A percentile compares a stretch with the other conserved stretches of the same genome.
These are phyloP conservation scores for Pisolithus albus DNA, from an alignment of 768 basidiomycete species.

Conservation along the genomic window DNA sequence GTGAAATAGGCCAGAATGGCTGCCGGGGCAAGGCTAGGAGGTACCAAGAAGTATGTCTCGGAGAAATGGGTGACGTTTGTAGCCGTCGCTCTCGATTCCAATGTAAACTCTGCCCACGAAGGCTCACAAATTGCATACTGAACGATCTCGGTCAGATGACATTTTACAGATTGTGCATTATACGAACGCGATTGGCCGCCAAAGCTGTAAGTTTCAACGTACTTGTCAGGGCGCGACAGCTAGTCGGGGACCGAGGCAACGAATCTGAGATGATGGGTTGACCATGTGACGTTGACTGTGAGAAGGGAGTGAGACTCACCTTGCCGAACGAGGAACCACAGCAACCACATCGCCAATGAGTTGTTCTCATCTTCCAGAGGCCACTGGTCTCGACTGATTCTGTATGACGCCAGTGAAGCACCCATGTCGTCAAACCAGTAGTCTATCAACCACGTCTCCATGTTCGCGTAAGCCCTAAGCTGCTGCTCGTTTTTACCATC, in stretches of 20 bases:
- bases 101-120: constrained; percentile 54
- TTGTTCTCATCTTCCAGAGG: constrained; percentile 45
- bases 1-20: constrained; percentile 68
- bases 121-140: constrained; percentile 58
- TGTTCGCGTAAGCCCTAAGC: constrained; percentile 58
- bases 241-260: constrained; percentile 33
- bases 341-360: constrained; percentile 69
- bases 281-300: not conserved
- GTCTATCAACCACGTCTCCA: constrained; percentile 57
- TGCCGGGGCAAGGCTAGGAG: constrained; percentile 60
- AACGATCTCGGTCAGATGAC: constrained; percentile 1
- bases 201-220: constrained; percentile 58
- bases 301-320: constrained; percentile 35
- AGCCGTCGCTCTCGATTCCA: constrained; percentile 19
- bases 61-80: constrained; percentile 38
- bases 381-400: constrained; percentile 46
- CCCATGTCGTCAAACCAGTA: constrained; percentile 62
- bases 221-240: constrained; percentile 40
- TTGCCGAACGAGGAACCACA: constrained; percentile 64
- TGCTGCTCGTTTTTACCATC: constrained; percentile 67
- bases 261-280: constrained; percentile 34
- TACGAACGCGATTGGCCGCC: constrained; percentile 55
- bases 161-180: constrained; percentile 2
- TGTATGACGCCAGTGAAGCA: constrained; percentile 42
- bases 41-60: constrained; percentile 38